Evolutionary conservation across 192 early-diverging fungal genomes (phyloP), one percentile per base, ranked within the genome.

Genomic region (Rhizophagus clarus): DNA sequence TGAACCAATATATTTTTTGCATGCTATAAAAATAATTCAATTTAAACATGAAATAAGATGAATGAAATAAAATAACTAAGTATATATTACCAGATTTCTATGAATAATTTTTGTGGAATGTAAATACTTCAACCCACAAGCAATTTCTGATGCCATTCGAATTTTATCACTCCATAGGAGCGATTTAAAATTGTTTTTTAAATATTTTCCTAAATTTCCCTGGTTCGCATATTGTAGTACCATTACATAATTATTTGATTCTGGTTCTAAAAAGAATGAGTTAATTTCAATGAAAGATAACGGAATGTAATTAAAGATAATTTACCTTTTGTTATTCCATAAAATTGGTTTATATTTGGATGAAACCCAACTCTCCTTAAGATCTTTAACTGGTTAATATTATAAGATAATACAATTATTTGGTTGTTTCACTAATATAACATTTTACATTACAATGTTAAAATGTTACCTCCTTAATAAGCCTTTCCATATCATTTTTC

Each of bases 51-150:
- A 37, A 37, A 37, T 37, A 37, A 37, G 7, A 7, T 49, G 10
- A 22, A 14, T 0, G 14, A 32, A 63, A 63, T 61, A 63, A 15
- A 40, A 34, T 26, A 42, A 20, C n/a, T 40, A 29, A 2, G 24
- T 34, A 34, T 22, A 64, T 42, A 37, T 76, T 76, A 76, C 75
- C 34, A 76, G 31, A 64, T 76, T 34, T 47, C 40, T 28, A 40
- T 76, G 75, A 63, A 63, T 32, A n/a, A 66, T 76, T 24, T 63
- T 32, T 22, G 7, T 12, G 1, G 11, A 6, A 40, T 76, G 61
- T 24, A 76, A 40, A 29, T 76, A 63, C 11, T 12, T 37, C 3
- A 76, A 40, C 32, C 75, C 61, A 34, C 28, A n/a, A 14, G 61
- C 20, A 37, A 76, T 76, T 24, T 76, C 42, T 26, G 17, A 34